Conservation (phyloP, 2,329 filamentous ascomycete species). For the Xylariomycetidae sp. region DNA sequence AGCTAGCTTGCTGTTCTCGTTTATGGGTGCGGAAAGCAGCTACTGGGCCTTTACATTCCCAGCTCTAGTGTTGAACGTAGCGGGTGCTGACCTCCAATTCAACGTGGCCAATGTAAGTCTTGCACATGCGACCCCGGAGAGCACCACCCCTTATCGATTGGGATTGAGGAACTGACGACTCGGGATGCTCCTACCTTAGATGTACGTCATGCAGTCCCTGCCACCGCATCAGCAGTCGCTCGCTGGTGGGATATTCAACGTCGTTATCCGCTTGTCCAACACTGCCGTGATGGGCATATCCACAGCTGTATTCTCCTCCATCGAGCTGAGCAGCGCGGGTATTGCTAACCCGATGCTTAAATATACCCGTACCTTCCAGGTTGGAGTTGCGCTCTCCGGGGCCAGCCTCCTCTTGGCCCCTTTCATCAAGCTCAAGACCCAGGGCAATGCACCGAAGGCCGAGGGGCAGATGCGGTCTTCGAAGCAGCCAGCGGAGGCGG, state of each 20-base stretch:
- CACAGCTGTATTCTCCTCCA: conserved; percentile 53
- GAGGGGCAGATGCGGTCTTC: too few relatives aligned
- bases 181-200: conserved; percentile 37
- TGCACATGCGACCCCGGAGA: too few relatives aligned
- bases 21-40: conserved; percentile 46
- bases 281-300: conserved; percentile 56
- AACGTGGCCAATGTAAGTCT: conserved; percentile 60
- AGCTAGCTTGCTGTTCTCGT: conserved; percentile 45
- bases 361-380: conserved; percentile 47
- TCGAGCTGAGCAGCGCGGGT: conserved; percentile 28
- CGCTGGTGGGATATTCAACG: conserved; percentile 63
- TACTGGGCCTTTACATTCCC: conserved; percentile 66
- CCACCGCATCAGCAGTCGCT: conserved; percentile 58
- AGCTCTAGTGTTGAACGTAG: conserved; percentile 51
- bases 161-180: too few relatives aligned
- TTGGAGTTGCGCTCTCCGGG: conserved; percentile 36
- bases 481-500: too few relatives aligned
- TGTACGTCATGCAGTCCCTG: conserved; percentile 64
- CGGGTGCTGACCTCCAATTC: conserved; percentile 64
- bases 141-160: too few relatives aligned
- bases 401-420: conserved; percentile 40
- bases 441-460: conserved; percentile 32
- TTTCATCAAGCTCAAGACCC: conserved; percentile 47
- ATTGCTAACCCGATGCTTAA: conserved; percentile 38
- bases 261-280: conserved; percentile 52